Evolutionary conservation across 1,139 yeast genomes (phyloP).

Genomic region (Taphrina wiesneri): DNA sequence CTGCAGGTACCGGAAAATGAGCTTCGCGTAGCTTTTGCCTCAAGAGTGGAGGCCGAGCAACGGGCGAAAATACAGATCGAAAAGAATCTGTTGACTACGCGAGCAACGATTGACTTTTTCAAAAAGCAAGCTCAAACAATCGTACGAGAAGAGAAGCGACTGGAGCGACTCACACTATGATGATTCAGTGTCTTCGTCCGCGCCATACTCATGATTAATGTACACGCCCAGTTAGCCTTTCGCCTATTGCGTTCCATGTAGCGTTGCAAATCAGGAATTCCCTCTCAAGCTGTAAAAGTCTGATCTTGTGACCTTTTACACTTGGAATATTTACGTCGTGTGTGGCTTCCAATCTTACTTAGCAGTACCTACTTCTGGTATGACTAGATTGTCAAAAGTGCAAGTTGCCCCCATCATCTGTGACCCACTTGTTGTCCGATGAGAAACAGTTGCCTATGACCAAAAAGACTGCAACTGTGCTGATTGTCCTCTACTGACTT

Average conservation of each 20-base stretch:
- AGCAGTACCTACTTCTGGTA: no score
- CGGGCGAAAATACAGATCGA: conserved; percentile 10
- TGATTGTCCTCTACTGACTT: no score
- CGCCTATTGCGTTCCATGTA: background rate
- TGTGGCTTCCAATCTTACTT: no score
- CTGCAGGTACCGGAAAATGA: conserved; percentile 80
- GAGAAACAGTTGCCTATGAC: no score
- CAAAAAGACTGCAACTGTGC: no score
- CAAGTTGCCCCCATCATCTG: no score
- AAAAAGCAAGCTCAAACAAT: conserved; percentile 6
- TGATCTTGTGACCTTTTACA: no score
- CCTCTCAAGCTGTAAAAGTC: no score
- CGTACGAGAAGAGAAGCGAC: conserved; percentile 11
- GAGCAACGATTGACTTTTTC: conserved; percentile 22
- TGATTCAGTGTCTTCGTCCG: background rate
- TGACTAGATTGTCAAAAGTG: no score
- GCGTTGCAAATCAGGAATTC: background rate
- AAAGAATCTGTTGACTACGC: conserved; percentile 7
- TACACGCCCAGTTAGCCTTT: background rate
- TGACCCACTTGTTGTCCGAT: no score
- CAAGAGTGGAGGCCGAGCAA: conserved; percentile 55
- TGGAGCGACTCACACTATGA: conserved; percentile 4
- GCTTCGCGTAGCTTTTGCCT: conserved; percentile 73
- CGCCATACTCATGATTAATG: background rate
- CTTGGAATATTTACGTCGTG: no score